Conservation (phyloP, 108 stramenopile genomes). For the Thalassiosira profunda region DNA sequence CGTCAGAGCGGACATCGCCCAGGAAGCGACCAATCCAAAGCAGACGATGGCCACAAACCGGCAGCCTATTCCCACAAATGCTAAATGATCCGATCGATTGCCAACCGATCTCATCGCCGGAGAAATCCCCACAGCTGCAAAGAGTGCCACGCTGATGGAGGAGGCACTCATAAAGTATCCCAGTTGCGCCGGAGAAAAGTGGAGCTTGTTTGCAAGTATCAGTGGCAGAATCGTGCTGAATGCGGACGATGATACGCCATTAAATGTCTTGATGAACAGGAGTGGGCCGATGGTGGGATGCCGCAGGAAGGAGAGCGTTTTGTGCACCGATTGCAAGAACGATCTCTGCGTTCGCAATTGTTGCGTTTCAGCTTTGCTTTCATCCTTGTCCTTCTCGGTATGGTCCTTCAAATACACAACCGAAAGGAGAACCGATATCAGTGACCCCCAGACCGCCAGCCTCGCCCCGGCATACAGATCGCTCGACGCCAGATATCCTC, state of each 20-base stretch:
- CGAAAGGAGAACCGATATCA: conserved; percentile 67
- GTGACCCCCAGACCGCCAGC: conserved; percentile 68
- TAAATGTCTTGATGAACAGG: conserved; percentile 68
- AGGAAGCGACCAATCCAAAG: conserved; percentile 44
- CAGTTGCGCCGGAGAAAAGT: conserved; percentile 55
- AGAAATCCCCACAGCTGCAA: conserved; percentile 68
- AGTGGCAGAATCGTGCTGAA: conserved; percentile 66
- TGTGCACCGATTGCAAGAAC: conserved; percentile 42
- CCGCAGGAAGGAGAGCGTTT: conserved; percentile 21
- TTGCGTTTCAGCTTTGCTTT: background rate
- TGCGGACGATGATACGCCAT: conserved; percentile 70
- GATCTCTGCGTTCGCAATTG: conserved; percentile 7
- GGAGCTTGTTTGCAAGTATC: conserved; percentile 52
- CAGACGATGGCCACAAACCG: conserved; percentile 29
- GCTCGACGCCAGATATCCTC: conserved; percentile 67
- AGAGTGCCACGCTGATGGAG: conserved; percentile 66
- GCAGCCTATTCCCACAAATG: conserved; percentile 39
- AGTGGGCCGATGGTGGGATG: conserved; percentile 61
- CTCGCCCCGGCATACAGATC: conserved; percentile 77
- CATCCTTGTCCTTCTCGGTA: background rate
- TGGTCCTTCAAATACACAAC: conserved; percentile 52
- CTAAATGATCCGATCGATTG: conserved; percentile 38
- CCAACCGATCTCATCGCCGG: conserved; percentile 53
- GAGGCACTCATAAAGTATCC: conserved; percentile 69
- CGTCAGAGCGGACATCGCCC: background rate